These are phyloP conservation scores for Collybia mongolica DNA, from an alignment of 768 basidiomycete species.

Conservation along the genomic window DNA sequence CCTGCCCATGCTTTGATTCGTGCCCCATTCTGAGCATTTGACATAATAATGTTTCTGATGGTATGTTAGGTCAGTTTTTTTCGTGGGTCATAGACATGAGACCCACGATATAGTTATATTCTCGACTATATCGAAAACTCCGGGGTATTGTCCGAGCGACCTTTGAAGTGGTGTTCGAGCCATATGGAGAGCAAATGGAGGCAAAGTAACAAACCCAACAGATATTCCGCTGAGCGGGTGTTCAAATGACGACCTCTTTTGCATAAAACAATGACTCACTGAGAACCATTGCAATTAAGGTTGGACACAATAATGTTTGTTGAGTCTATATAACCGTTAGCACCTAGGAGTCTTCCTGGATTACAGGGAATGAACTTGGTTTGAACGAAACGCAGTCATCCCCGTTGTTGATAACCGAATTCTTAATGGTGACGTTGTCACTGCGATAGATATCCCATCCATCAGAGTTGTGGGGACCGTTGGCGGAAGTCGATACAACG, in stretches of 20 bases:
- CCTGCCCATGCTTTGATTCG: constrained; percentile 71
- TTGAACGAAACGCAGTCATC: constrained; percentile 67
- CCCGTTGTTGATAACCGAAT: constrained; percentile 52
- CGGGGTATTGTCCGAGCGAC: constrained; percentile 55
- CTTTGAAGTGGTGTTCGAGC: constrained; percentile 25
- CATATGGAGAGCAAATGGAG: not conserved
- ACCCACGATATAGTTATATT: constrained; percentile 52
- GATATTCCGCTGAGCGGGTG: constrained; percentile 46
- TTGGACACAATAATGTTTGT: constrained; percentile 59
- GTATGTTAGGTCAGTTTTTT: not conserved
- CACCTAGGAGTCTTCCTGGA: not conserved
- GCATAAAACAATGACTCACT: constrained; percentile 31
- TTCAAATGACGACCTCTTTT: not conserved
- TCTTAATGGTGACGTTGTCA: constrained; percentile 43
- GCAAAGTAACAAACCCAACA: constrained; percentile 30
- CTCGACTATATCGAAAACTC: constrained; percentile 57
- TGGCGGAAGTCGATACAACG: constrained; percentile 42
- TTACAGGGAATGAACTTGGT: constrained; percentile 32
- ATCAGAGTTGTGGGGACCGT: constrained; percentile 49
- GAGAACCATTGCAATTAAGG: constrained; percentile 58
- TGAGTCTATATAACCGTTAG: constrained; percentile 26
- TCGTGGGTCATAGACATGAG: not conserved
- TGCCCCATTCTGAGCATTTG: constrained; percentile 63
- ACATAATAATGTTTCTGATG: constrained; percentile 53
- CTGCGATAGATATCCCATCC: constrained; percentile 67